Evolutionary conservation across 176 grass and related monocot species (phyloP).

Genomic region (Otatea glauca): DNA sequence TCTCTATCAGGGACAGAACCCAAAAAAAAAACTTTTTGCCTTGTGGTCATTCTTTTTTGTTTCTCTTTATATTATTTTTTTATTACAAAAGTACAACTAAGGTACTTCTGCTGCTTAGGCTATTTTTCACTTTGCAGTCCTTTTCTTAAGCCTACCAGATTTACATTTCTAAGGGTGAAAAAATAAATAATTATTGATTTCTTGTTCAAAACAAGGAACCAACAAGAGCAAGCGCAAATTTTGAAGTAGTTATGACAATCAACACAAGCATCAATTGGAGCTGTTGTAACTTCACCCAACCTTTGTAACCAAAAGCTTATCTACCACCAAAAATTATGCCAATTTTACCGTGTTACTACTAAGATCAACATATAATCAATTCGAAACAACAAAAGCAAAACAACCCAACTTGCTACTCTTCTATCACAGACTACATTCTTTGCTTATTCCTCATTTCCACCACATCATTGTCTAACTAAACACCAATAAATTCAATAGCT

Average conservation of each 20-base stretch:
- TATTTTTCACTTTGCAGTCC: slow-evolving; percentile 7
- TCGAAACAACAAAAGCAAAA: slow-evolving; percentile 15
- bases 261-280: not conserved
- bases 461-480: slow-evolving; percentile 19
- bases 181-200: not conserved
- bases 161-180: slow-evolving; percentile 17
- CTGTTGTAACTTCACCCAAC: not conserved
- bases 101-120: not conserved
- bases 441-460: not conserved
- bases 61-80: not conserved
- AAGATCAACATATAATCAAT: not conserved
- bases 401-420: not conserved
- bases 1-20: slow-evolving; percentile 13
- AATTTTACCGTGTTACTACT: not conserved
- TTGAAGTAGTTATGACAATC: not conserved
- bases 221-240: not conserved
- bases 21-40: not conserved
- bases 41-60: not conserved
- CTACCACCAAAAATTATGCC: not conserved
- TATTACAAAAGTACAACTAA: slow-evolving; percentile 9
- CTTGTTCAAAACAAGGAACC: slow-evolving; percentile 13
- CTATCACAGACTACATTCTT: slow-evolving; percentile 2
- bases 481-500: slow-evolving; percentile 3
- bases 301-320: not conserved
- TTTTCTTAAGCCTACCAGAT: not conserved